A percentile compares a stretch with the other conserved stretches of the same genome.
Evolutionary conservation across 1,139 yeast species (phyloP).

Genomic region (Taphrina sp.): DNA sequence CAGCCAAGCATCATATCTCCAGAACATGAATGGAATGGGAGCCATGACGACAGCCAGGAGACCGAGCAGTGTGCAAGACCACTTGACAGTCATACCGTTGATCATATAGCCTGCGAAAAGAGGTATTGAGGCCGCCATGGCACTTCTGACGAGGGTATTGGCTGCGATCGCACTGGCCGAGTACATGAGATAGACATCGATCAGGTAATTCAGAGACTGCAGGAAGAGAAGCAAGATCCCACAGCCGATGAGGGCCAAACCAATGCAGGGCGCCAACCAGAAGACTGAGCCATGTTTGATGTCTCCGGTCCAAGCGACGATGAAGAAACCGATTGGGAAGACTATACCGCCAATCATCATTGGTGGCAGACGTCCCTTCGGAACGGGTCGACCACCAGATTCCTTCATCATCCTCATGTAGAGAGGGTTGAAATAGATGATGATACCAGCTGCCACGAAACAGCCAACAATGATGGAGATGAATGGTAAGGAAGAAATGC

Average conservation of each 20-base stretch:
- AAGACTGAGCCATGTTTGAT: constrained; percentile 68
- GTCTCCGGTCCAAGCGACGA: constrained; percentile 51
- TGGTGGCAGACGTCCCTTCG: constrained; percentile 54
- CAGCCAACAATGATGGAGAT: constrained; percentile 61
- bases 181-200: constrained; percentile 53
- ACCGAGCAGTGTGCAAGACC: constrained; percentile 45
- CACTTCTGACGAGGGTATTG: constrained; percentile 60
- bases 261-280: constrained; percentile 69
- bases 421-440: constrained; percentile 44
- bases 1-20: constrained; percentile 48
- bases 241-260: constrained; percentile 61
- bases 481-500: constrained; percentile 68
- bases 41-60: constrained; percentile 57
- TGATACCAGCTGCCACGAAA: constrained; percentile 39
- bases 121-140: constrained; percentile 72
- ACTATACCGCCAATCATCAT: constrained; percentile 14
- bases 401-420: constrained; percentile 45
- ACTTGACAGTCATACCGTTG: constrained; percentile 53
- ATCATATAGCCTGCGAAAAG: constrained; percentile 57
- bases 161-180: constrained; percentile 75
- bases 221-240: constrained; percentile 60
- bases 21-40: constrained; percentile 66
- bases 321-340: constrained; percentile 32
- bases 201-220: constrained; percentile 53
- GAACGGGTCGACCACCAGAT: constrained; percentile 48